A percentile compares a stretch with the other conserved stretches of the same genome.
phyloP scores from a whole-genome alignment of 2,329 filamentous ascomycete species.

The Kalmusia sp. region DNA sequence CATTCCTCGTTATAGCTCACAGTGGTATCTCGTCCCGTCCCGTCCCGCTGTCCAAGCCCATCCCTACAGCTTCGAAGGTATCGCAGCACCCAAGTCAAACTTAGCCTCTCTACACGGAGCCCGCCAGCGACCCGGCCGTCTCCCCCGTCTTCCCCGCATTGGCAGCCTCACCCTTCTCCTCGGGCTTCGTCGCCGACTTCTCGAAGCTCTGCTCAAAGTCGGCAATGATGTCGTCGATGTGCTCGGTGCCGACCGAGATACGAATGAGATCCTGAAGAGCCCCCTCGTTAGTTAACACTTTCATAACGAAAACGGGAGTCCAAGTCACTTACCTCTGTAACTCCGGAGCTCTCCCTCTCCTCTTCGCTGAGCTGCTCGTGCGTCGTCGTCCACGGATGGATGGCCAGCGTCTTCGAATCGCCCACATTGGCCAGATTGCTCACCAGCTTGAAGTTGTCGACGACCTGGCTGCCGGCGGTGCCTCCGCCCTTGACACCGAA shows the following conservation, averaged over 20 bases:
- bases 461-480: slow-evolving; percentile 82
- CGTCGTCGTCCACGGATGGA: slow-evolving; percentile 94
- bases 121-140: slow-evolving; percentile 35
- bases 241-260: slow-evolving; percentile 93
- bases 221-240: slow-evolving; percentile 95
- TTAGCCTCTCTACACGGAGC: slow-evolving; percentile 29
- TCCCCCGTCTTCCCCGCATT: slow-evolving; percentile 43
- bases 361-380: slow-evolving; percentile 89
- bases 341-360: slow-evolving; percentile 81
- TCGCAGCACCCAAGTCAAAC: neutral
- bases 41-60: too few species aligned
- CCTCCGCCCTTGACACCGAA: slow-evolving; percentile 93
- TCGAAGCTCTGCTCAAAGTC: slow-evolving; percentile 94
- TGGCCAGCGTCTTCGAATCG: slow-evolving; percentile 92
- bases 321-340: slow-evolving; percentile 68
- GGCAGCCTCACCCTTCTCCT: slow-evolving; percentile 37
- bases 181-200: slow-evolving; percentile 57
- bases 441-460: slow-evolving; percentile 93
- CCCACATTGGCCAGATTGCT: slow-evolving; percentile 97
- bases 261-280: slow-evolving; percentile 88
- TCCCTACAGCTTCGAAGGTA: too few species aligned
- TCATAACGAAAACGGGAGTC: neutral
- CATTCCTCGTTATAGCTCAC: too few species aligned
- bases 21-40: too few species aligned
- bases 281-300: slow-evolving; percentile 16